Conservation (phyloP, 805 yeast genomes). For the Ogataea nitratoaversa region DNA sequence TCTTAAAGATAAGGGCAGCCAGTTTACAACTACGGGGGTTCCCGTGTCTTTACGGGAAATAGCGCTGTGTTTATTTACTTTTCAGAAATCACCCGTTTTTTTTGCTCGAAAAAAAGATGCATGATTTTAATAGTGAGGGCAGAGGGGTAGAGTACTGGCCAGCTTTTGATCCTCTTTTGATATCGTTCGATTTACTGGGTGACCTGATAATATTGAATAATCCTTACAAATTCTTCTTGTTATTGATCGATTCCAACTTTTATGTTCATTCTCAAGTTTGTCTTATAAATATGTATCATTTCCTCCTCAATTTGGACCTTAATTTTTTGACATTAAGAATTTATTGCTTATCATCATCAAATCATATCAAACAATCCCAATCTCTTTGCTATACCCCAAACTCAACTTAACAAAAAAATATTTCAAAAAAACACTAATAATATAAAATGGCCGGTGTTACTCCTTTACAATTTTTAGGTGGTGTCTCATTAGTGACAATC, state of each 20-base stretch:
- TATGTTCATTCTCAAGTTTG: neutral
- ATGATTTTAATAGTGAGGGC: neutral
- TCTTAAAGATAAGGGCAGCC: neutral
- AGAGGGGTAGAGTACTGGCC: neutral
- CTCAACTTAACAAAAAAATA: neutral
- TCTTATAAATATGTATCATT: neutral
- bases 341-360: neutral
- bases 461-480: constrained; percentile 26
- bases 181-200: neutral
- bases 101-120: neutral
- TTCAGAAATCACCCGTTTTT: neutral
- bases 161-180: neutral
- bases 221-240: too few species aligned
- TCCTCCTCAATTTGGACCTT: neutral
- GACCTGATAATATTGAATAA: too few species aligned
- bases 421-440: too few species aligned
- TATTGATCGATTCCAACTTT: neutral
- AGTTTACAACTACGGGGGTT: neutral
- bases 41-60: too few species aligned
- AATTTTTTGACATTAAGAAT: too few species aligned
- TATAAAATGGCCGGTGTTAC: constrained; percentile 24
- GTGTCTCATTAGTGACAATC: constrained; percentile 26
- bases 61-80: neutral
- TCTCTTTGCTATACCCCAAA: too few species aligned
- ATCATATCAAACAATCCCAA: too few species aligned